phyloP scores from a whole-genome alignment of 2,329 filamentous ascomycete genomes.

The Nakataea oryzae region DNA sequence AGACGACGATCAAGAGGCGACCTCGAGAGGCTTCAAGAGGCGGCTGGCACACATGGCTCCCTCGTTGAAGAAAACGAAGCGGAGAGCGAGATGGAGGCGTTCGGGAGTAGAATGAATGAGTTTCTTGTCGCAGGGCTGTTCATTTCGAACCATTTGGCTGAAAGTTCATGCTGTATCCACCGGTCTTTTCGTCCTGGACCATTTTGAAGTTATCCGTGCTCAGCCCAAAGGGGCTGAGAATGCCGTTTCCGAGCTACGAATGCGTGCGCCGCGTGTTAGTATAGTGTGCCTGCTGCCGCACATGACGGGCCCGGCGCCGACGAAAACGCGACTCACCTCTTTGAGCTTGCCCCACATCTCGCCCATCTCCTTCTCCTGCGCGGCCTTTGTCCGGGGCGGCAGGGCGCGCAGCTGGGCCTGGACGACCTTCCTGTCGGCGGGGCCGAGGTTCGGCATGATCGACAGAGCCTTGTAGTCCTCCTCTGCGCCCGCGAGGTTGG shows the following conservation, averaged over 20 bases:
- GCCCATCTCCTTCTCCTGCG: slow-evolving; percentile 77
- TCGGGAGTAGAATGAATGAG: not conserved
- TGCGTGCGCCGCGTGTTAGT: not conserved
- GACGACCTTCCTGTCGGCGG: slow-evolving; percentile 58
- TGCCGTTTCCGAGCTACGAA: slow-evolving; percentile 67
- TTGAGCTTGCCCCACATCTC: slow-evolving; percentile 99
- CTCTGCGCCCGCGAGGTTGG: slow-evolving; percentile 63
- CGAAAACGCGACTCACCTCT: slow-evolving; percentile 40
- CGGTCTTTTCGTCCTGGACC: slow-evolving; percentile 77
- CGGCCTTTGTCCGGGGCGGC: slow-evolving; percentile 59
- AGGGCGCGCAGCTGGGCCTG: slow-evolving; percentile 54
- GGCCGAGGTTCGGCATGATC: slow-evolving; percentile 45
- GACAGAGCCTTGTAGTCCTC: slow-evolving; percentile 68
- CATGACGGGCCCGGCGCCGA: not conserved
- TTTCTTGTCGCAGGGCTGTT: too few species aligned
- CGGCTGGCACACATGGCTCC: not conserved
- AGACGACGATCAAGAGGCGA: not conserved
- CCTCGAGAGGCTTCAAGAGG: not conserved
- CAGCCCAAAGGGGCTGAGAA: slow-evolving; percentile 86
- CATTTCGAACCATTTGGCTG: slow-evolving; percentile 2
- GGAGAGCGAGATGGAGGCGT: not conserved
- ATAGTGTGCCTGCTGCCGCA: too few species aligned
- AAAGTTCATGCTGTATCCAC: slow-evolving; percentile 93
- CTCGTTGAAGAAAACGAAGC: not conserved
- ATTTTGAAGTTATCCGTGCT: slow-evolving; percentile 94